Evolutionary conservation across 2,329 filamentous ascomycete genomes (phyloP).

Genomic region (Penicillium sp.): DNA sequence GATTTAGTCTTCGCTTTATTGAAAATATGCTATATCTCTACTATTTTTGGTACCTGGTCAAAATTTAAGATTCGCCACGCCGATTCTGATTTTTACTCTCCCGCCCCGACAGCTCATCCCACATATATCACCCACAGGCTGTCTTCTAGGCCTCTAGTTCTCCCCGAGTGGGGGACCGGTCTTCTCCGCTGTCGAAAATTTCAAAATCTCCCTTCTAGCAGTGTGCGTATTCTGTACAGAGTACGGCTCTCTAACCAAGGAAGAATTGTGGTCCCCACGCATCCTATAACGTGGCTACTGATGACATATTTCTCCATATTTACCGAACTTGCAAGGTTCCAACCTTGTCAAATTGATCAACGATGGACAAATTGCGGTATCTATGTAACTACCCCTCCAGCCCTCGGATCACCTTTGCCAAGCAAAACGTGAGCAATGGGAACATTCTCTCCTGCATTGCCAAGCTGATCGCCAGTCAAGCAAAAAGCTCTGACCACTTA

Average conservation of each 20-base stretch:
- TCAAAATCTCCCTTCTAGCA: not conserved
- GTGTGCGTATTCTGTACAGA: not conserved
- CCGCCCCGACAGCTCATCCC: not conserved
- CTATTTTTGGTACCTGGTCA: not conserved
- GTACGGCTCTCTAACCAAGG: not conserved
- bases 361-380: not conserved
- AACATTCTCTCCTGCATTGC: not conserved
- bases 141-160: not conserved
- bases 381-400: not conserved
- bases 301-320: not conserved
- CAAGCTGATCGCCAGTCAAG: slow-evolving; percentile 6
- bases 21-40: not conserved
- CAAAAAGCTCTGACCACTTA: slow-evolving; percentile 6
- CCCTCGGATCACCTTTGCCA: not conserved
- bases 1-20: too few relatives aligned
- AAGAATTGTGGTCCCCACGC: not conserved
- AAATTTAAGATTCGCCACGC: not conserved
- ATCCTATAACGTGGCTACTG: not conserved
- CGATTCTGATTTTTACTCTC: not conserved
- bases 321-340: not conserved
- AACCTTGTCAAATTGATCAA: not conserved
- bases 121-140: not conserved
- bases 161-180: not conserved
- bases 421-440: not conserved
- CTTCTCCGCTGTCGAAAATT: not conserved